A percentile compares a stretch with the other conserved stretches of the same genome.
These are phyloP conservation scores for Thelonectria olida DNA, from an alignment of 2,329 filamentous ascomycete genomes.

Conservation along the genomic window DNA sequence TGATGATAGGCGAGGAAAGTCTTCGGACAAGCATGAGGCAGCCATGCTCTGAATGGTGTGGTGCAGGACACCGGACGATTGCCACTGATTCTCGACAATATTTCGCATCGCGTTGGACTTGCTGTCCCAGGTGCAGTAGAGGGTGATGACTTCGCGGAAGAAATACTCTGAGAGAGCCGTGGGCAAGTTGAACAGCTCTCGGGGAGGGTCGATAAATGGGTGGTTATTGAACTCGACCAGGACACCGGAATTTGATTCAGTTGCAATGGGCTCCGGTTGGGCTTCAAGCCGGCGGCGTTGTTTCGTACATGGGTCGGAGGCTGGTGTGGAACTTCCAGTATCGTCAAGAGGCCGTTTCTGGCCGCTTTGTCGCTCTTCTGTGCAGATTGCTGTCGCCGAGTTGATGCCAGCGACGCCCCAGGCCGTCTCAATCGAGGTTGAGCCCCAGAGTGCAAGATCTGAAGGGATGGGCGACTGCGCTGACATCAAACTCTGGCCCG, in stretches of 20 bases:
- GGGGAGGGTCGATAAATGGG: neutral
- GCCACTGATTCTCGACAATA: conserved; percentile 32
- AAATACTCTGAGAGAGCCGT: conserved; percentile 31
- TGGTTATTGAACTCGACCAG: neutral
- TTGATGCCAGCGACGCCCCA: neutral
- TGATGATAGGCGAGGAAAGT: conserved; percentile 24
- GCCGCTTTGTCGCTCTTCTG: neutral
- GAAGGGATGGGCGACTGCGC: neutral
- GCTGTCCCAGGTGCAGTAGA: conserved; percentile 35
- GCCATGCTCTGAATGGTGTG: conserved; percentile 39
- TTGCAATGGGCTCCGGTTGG: neutral
- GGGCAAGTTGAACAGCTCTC: conserved; percentile 21
- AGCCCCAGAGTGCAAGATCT: neutral
- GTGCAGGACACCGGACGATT: conserved; percentile 26
- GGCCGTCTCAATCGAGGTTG: neutral
- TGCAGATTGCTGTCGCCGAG: neutral
- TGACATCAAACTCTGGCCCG: neutral
- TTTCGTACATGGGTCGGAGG: neutral
- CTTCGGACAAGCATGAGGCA: conserved; percentile 31
- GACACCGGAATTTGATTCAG: neutral
- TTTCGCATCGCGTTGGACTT: conserved; percentile 32
- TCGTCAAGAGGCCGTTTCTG: neutral
- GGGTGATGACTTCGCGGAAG: conserved; percentile 32
- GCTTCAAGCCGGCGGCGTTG: neutral
- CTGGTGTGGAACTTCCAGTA: neutral